Base-by-base conservation (phyloP, 805 yeast genomes). In the Torulaspora gathmanii region DNA sequence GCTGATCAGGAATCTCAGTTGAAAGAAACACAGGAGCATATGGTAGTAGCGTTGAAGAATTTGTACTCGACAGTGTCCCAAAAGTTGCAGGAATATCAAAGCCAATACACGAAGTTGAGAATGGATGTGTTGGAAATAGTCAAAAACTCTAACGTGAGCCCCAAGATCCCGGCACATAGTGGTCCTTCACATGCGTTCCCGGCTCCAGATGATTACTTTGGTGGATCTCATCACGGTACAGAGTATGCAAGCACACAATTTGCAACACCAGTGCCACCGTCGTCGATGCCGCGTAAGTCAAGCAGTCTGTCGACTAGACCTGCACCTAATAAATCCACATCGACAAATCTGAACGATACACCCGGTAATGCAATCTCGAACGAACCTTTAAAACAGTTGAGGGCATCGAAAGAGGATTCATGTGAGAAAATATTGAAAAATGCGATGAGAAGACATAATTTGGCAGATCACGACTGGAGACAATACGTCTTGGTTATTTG, bases 341-440 rank as follows among this genome's bases (percentile, higher is more conserved):
- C 52, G 2, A 40, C 49, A 2, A 44, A 50, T 17, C 25, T 46
- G 19, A 50, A 39, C n/a, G 35, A 45, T 19, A 35, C 42, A 11
- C 44, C 50, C 22, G 40, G 44, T 16, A 28, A 37, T 16, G 17
- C 49, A 28, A 47, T 54, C 13, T 25, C 46, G 12, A 56, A 69
- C 9, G 95, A 88, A 57, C 95, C 95, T 0, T 71, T 88, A 53
- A 86, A 86, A 56, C 93, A 86, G 55, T 67, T 90, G 50, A 69
- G 93, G 37, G 95, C 95, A 1, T 83, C 91, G 6, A 80, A 86
- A 20, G 95, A 89, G 44, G 98, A 91, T 56, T 89, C 96, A 1
- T 89, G 96, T 62, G 81, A 84, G 55, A 86, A 86, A 62, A 83
- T 91, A 17, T 69, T 93, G 37, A 95, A 86, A 57, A 87, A 84